A percentile compares a stretch with the other conserved stretches of the same genome.
These are phyloP conservation scores for Cyclocybe aegerita DNA, from an alignment of 768 basidiomycete genomes.

Conservation along the genomic window DNA sequence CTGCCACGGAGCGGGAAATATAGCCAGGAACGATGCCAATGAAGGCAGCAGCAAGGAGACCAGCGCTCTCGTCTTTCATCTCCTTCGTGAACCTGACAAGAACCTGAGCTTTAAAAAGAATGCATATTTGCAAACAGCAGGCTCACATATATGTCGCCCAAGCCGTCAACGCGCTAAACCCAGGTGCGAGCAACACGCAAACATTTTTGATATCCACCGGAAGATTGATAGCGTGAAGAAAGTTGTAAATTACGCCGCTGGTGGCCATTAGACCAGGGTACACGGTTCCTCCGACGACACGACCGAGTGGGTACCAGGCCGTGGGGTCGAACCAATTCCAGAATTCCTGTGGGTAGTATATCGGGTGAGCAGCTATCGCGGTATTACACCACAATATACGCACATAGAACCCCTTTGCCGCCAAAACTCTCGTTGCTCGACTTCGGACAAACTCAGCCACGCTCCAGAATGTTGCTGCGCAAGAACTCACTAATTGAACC, in stretches of 20 bases:
- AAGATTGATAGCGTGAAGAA: constrained; percentile 84
- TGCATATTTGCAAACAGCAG: background rate
- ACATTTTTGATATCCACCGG: constrained; percentile 98
- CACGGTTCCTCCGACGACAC: constrained; percentile 97
- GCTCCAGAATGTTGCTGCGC: constrained; percentile 8
- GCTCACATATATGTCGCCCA: constrained; percentile 93
- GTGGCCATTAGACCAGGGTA: constrained; percentile 99
- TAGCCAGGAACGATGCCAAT: constrained; percentile 98
- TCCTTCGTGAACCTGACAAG: constrained; percentile 86
- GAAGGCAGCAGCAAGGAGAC: constrained; percentile 95
- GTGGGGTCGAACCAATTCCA: constrained; percentile 99
- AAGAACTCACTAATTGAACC: constrained; percentile 94
- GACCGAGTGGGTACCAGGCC: constrained; percentile 98
- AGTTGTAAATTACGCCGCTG: constrained; percentile 93
- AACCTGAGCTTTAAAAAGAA: background rate
- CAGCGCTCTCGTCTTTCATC: constrained; percentile 93
- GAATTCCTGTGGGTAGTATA: constrained; percentile 68
- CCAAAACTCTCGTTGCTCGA: constrained; percentile 90
- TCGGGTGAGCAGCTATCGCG: constrained; percentile 1
- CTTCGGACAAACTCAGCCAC: constrained; percentile 37
- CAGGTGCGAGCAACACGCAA: constrained; percentile 95
- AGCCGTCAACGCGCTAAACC: constrained; percentile 94
- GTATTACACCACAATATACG: constrained; percentile 23
- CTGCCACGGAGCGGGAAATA: constrained; percentile 98
- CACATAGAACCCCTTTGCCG: constrained; percentile 94